Evolutionary conservation across 2,329 filamentous ascomycete species (phyloP), one percentile per base, ranked within the genome.

Genomic region (Helotiales sp.): DNA sequence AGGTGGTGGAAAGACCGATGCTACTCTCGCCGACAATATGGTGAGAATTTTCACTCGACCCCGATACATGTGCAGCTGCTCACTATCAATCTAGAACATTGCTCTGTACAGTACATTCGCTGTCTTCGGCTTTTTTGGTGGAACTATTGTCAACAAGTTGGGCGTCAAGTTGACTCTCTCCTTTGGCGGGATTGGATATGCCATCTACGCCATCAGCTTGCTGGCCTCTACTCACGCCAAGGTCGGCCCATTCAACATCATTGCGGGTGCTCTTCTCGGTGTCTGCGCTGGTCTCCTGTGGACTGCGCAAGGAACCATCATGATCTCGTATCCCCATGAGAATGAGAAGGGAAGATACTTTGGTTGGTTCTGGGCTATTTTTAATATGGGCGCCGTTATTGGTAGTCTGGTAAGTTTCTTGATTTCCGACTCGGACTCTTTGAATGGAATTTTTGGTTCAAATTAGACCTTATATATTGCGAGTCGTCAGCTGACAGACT

Each of bases 361-460:
- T 78, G 91, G 91, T 68, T 89, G 89, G 82, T 97, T 97, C 81
- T 97, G 94, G 94, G 89, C 93, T 78, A 96, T 97, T 75, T 97
- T 97, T 85, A 97, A 97, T 80, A 80, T 94, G 67, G 94, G 94
- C 73, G 93, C 89, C 74, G 93, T 97, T 69, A 93, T 97, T 78
- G 94, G 94, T 69, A 89, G 90, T 75, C 80, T 90, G 74, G 81
- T 84, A 76, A 74, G 81, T 24, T 13, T 49, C 17, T 40, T n/a
- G 8, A 11, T 13, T 17, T 20, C n/a, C 13, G 20, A 34, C 17
- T 34, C 32, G n/a, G 11, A 17, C 28, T 15, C 22, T 54, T n/a
- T 47, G 28, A 13, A 54, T 6, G 40, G 20, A n/a, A 43, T 43
- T n/a, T 7, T 13, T 40, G 11, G 34, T 2, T 43, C 17, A 43